Evolutionary conservation across 129 eudicot genomes (phyloP).

Genomic region (Saussurea involucrata): DNA sequence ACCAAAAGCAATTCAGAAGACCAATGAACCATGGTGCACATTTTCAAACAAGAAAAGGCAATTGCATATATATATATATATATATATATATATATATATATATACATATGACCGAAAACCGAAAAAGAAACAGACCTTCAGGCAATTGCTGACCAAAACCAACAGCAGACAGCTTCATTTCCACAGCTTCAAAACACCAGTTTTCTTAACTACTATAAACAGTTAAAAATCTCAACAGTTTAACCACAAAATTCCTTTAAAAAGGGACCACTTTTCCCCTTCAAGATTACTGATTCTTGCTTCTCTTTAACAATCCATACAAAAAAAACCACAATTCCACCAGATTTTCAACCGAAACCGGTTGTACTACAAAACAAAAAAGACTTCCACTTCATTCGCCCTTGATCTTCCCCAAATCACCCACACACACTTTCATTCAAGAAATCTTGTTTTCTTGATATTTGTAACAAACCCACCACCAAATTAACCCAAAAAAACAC

Average conservation of each 20-base stretch:
- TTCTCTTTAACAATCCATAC: conserved; percentile 31
- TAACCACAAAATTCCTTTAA: conserved; percentile 29
- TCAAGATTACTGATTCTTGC: conserved; percentile 27
- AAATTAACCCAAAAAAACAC: conserved; percentile 2
- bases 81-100: too few species aligned
- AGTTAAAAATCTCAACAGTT: conserved; percentile 29
- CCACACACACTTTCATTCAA: conserved; percentile 23
- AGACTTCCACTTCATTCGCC: conserved; percentile 52
- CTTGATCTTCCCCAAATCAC: conserved; percentile 25
- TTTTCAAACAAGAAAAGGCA: neutral
- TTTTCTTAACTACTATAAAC: conserved; percentile 19
- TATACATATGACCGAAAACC: neutral
- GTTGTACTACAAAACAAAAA: conserved; percentile 41
- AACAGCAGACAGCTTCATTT: conserved; percentile 58
- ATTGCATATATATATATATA: neutral
- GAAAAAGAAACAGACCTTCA: conserved; percentile 43
- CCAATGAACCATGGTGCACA: neutral
- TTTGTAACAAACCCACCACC: conserved; percentile 5
- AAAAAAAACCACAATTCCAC: conserved; percentile 29
- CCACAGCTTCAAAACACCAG: conserved; percentile 23
- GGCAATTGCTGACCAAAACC: conserved; percentile 72
- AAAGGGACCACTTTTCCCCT: conserved; percentile 35
- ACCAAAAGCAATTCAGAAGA: neutral
- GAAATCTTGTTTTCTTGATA: neutral
- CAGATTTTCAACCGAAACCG: conserved; percentile 51